Base-by-base conservation (phyloP, 2,329 filamentous ascomycete genomes). In the Calonectria hawksworthii region DNA sequence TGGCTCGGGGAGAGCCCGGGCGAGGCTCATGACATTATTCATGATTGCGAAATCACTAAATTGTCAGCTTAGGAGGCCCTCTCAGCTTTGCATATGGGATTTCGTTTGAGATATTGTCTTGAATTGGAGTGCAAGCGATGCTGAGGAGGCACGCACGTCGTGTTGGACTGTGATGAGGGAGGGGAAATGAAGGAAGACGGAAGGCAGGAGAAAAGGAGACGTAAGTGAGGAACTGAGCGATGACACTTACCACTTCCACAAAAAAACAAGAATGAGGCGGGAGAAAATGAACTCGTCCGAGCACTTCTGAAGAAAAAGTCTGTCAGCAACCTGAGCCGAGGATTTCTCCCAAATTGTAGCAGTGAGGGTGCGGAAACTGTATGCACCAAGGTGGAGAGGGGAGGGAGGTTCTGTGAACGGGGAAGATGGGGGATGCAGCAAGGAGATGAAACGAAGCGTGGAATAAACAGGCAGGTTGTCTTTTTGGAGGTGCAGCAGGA, bases 41-140 rank as follows among this genome's bases (percentile, higher is more conserved):
- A 78, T 63, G 26, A 30, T 30, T 34, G 18, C 38, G 14, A 30
- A 26, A 67, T 74, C 36, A 34, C 59, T 76, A 77, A 76, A 72
- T 56, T 11, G 52, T 75, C 70, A 47, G 72, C 71, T 68, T 79
- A 77, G 11, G 32, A 51, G 30, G 41, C 14, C 14, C n/a, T 51
- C 23, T 26, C 23, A 11, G 14, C 41, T 28, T 51, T 23, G 23
- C 14, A 51, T 16, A 18, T 8, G 26, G 23, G 26, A 16, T 18
- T 3, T 23, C 8, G 8, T 21, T 34, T n/a, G 54, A 21, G 11
- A 8, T 52, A 32, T 23, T 38, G 21, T 4, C 36, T 16, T 61
- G 32, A 26, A 61, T 23, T 28, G n/a, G 10, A n/a, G 34, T 18
- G 16, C 34, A n/a, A 18, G 6, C 11, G 11, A 21, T 32, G 16